Conservation (phyloP, 2,329 filamentous ascomycete genomes). For the Anisogramma anomala region DNA sequence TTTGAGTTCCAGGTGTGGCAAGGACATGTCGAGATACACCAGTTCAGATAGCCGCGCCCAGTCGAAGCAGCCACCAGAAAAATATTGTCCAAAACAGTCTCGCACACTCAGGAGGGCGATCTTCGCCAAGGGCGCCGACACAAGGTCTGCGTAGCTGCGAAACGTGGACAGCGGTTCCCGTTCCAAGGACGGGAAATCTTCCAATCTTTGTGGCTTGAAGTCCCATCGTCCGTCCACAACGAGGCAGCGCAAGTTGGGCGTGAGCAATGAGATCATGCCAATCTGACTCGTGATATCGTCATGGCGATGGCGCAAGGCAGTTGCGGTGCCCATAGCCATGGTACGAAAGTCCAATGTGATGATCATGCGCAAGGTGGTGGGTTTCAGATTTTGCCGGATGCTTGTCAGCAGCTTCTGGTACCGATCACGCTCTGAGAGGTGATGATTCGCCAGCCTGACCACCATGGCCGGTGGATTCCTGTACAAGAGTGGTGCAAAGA, state of each 20-base stretch:
- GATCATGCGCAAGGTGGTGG: neutral
- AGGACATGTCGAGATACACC: slow-evolving; percentile 43
- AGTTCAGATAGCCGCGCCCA: slow-evolving; percentile 27
- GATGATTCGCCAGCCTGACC: slow-evolving; percentile 23
- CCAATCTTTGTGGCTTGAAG: slow-evolving; percentile 30
- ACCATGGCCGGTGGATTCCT: slow-evolving; percentile 33
- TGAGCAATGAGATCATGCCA: slow-evolving; percentile 25
- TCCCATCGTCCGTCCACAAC: slow-evolving; percentile 37
- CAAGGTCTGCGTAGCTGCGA: neutral
- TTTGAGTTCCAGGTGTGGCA: slow-evolving; percentile 32
- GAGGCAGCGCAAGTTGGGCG: slow-evolving; percentile 35
- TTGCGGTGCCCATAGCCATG: neutral
- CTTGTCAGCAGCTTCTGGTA: neutral
- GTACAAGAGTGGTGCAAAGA: slow-evolving; percentile 44
- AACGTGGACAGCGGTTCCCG: too few relatives aligned
- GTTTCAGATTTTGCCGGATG: too few relatives aligned
- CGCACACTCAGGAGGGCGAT: slow-evolving; percentile 35
- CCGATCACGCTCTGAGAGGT: slow-evolving; percentile 19
- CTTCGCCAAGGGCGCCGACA: slow-evolving; percentile 7
- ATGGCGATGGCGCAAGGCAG: neutral
- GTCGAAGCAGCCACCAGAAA: slow-evolving; percentile 29
- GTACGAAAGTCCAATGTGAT: neutral
- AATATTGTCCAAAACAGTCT: slow-evolving; percentile 27
- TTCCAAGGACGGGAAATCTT: too few relatives aligned
- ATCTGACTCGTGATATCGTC: slow-evolving; percentile 21